phyloP scores from a whole-genome alignment of 2,329 filamentous ascomycete species.

The Neonectria faginata region DNA sequence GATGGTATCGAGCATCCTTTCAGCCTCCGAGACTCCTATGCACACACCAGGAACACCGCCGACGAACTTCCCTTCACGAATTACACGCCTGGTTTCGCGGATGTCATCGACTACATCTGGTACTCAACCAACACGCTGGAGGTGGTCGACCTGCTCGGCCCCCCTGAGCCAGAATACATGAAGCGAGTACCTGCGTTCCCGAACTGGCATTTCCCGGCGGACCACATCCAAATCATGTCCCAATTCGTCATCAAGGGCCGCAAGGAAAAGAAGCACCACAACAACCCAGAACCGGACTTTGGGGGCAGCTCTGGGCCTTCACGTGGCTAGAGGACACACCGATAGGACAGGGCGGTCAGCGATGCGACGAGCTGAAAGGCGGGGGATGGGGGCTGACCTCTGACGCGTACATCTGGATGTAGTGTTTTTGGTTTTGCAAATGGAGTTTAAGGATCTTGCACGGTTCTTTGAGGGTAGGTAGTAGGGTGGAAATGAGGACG shows the following conservation, averaged over 20 bases:
- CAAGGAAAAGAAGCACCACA: constrained; percentile 80
- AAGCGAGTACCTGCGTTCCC: constrained; percentile 91
- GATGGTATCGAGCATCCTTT: constrained; percentile 96
- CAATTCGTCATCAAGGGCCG: constrained; percentile 90
- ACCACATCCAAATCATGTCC: constrained; percentile 89
- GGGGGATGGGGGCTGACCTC: constrained; percentile 30
- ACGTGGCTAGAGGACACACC: constrained; percentile 44
- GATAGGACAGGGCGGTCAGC: constrained; percentile 22
- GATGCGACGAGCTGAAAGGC: constrained; percentile 13
- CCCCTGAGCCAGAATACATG: constrained; percentile 87
- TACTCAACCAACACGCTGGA: constrained; percentile 92
- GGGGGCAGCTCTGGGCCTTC: constrained; percentile 53
- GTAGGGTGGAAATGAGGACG: constrained; percentile 26
- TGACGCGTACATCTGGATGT: constrained; percentile 52
- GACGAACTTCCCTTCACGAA: constrained; percentile 94
- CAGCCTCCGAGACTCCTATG: constrained; percentile 90
- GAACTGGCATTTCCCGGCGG: constrained; percentile 93
- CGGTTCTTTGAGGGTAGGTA: constrained; percentile 42
- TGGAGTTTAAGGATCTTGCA: constrained; percentile 52
- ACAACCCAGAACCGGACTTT: constrained; percentile 74
- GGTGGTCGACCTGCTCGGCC: constrained; percentile 84
- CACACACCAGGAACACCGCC: constrained; percentile 81
- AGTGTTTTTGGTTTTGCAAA: constrained; percentile 54
- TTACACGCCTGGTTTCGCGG: constrained; percentile 92
- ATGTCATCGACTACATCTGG: constrained; percentile 97